phyloP scores from a whole-genome alignment of 352 stramenopile species.

The Phytophthora niederhauseri region DNA sequence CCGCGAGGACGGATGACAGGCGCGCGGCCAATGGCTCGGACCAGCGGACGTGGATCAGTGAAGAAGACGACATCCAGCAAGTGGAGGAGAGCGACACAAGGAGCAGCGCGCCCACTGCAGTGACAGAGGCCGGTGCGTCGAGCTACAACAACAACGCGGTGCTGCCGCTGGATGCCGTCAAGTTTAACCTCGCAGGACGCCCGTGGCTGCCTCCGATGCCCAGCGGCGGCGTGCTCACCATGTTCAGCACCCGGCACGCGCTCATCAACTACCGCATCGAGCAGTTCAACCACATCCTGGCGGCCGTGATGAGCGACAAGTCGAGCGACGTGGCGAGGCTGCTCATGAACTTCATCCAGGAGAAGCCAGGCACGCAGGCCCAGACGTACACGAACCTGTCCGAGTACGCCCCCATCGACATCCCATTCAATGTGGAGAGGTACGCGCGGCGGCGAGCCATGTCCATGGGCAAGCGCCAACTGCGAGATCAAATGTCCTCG shows the following conservation, averaged over 20 bases:
- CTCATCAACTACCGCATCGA: conserved; percentile 71
- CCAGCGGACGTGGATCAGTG: conserved; percentile 36
- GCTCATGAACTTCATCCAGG: conserved; percentile 82
- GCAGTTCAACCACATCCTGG: conserved; percentile 75
- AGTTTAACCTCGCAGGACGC: conserved; percentile 53
- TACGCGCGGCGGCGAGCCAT: conserved; percentile 64
- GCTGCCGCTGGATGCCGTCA: conserved; percentile 59
- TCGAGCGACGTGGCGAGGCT: conserved; percentile 60
- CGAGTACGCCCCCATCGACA: conserved; percentile 75
- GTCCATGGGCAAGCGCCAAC: conserved; percentile 58
- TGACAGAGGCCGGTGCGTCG: conserved; percentile 26
- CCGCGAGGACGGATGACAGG: conserved; percentile 38
- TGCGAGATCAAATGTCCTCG: conserved; percentile 36
- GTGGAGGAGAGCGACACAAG: conserved; percentile 34
- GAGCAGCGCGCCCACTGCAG: conserved; percentile 26
- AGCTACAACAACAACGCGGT: conserved; percentile 50
- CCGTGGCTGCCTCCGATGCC: conserved; percentile 64
- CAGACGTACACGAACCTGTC: conserved; percentile 73
- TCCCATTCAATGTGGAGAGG: conserved; percentile 71
- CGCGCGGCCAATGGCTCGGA: conserved; percentile 20
- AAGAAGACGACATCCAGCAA: conserved; percentile 24
- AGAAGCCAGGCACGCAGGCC: conserved; percentile 63
- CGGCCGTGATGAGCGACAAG: conserved; percentile 70
- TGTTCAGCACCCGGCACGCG: conserved; percentile 63
- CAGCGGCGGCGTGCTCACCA: conserved; percentile 54